Evolutionary conservation across 495 filamentous ascomycete species (phyloP).

Genomic region (Penicillium odoratum): DNA sequence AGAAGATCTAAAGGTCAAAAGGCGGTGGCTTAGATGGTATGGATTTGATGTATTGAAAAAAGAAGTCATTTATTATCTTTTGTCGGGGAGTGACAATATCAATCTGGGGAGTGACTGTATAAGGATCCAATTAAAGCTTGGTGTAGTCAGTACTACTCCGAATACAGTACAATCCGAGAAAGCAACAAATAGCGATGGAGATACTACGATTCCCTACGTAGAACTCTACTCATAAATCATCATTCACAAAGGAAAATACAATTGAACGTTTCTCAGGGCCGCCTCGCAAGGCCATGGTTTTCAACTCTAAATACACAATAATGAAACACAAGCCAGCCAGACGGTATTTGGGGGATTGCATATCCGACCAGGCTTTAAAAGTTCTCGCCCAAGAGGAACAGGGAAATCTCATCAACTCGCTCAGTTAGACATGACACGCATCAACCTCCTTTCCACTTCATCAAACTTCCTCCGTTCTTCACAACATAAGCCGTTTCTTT

Average conservation of each 20-base stretch:
- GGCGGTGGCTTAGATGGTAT: too few relatives aligned
- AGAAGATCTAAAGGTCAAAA: too few relatives aligned
- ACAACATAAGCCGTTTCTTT: neutral
- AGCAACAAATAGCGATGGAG: too few relatives aligned
- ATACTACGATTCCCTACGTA: neutral
- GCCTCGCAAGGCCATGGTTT: slow-evolving; percentile 31
- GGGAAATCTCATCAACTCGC: slow-evolving; percentile 29
- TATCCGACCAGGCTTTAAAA: slow-evolving; percentile 33
- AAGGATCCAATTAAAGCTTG: too few relatives aligned
- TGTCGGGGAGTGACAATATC: too few relatives aligned
- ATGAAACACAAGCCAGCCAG: slow-evolving; percentile 45
- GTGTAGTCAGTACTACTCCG: neutral
- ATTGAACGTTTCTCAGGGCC: slow-evolving; percentile 32
- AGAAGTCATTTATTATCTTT: too few relatives aligned
- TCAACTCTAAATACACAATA: slow-evolving; percentile 54
- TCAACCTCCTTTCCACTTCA: neutral
- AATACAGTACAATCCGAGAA: too few relatives aligned
- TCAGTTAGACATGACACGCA: slow-evolving; percentile 23
- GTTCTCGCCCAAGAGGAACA: slow-evolving; percentile 3
- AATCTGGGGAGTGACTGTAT: too few relatives aligned
- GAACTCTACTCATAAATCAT: neutral
- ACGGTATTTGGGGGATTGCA: slow-evolving; percentile 15
- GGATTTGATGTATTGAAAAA: too few relatives aligned
- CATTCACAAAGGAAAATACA: slow-evolving; percentile 41
- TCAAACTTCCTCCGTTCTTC: neutral